These are phyloP conservation scores for Verticillium isaacii DNA, from an alignment of 2,329 filamentous ascomycete species.

Conservation along the genomic window DNA sequence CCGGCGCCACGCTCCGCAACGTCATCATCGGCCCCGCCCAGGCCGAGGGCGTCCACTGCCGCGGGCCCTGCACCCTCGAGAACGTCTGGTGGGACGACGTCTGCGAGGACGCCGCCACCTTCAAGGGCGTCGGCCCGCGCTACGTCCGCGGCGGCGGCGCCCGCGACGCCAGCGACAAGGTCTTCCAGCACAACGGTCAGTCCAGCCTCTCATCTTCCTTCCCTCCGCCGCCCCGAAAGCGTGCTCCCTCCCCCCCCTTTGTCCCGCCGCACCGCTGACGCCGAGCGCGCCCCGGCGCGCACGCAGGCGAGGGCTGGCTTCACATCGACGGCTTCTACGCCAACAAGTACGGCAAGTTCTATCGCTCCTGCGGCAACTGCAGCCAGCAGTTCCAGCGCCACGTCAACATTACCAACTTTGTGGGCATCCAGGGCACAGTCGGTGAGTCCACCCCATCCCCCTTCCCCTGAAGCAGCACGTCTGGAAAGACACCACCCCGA, in stretches of 20 bases:
- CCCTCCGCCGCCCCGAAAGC: no score
- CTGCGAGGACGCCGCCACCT: slow-evolving; percentile 29
- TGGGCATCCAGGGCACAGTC: slow-evolving; percentile 4
- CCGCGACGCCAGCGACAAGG: slow-evolving; percentile 35
- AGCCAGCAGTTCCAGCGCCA: slow-evolving; percentile 8
- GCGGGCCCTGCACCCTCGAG: slow-evolving; percentile 33
- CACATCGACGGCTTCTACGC: slow-evolving; percentile 35
- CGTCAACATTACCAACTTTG: slow-evolving; percentile 8
- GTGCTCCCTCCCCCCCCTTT: no score
- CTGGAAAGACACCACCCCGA: not conserved
- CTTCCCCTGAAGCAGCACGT: not conserved
- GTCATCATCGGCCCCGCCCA: slow-evolving; percentile 40
- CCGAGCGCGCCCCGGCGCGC: no score
- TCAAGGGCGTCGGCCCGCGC: slow-evolving; percentile 17
- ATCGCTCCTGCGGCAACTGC: slow-evolving; percentile 35
- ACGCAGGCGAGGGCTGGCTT: slow-evolving; percentile 32
- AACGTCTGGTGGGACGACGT: slow-evolving; percentile 42
- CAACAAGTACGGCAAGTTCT: slow-evolving; percentile 43
- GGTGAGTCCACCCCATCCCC: not conserved
- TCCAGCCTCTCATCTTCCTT: not conserved
- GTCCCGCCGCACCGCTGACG: no score
- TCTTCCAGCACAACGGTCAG: slow-evolving; percentile 36
- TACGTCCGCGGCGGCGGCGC: slow-evolving; percentile 38
- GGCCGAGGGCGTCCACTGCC: slow-evolving; percentile 40
- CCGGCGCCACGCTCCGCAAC: slow-evolving; percentile 37